These are phyloP conservation scores for Cerioporus squamosus DNA, from an alignment of 1,284 basidiomycete genomes.

Conservation along the genomic window DNA sequence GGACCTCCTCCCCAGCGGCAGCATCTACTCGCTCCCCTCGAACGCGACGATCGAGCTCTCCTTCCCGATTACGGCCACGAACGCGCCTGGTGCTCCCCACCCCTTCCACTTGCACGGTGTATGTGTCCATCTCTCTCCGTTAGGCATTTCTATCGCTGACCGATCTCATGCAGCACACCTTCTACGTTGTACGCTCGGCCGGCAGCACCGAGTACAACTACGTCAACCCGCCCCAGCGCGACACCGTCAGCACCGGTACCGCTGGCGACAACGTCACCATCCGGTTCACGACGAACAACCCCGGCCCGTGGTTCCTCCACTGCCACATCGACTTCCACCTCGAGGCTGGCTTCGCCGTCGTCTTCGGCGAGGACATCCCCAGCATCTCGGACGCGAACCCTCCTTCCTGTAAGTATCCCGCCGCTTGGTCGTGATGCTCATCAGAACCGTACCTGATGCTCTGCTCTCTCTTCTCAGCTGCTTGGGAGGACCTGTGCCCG, in stretches of 20 bases:
- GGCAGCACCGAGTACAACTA: conserved; percentile 34
- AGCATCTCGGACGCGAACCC: conserved; percentile 8
- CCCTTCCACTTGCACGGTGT: conserved; percentile 46
- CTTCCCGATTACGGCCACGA: conserved; percentile 31
- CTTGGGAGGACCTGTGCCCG: conserved; percentile 14
- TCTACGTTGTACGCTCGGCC: conserved; percentile 35
- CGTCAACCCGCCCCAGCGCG: conserved; percentile 36
- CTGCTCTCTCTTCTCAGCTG: not conserved
- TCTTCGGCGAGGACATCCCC: conserved; percentile 27
- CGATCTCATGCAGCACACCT: conserved; percentile 23
- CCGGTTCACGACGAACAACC: conserved; percentile 29
- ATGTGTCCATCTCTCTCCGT: conserved; percentile 4
- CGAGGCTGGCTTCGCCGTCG: conserved; percentile 29
- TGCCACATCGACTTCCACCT: conserved; percentile 32
- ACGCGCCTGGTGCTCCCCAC: conserved; percentile 36
- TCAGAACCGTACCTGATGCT: not conserved
- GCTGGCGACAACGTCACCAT: conserved; percentile 36
- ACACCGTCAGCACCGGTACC: conserved; percentile 35
- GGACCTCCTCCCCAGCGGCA: conserved; percentile 35
- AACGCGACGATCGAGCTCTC: conserved; percentile 40
- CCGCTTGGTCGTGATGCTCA: not conserved
- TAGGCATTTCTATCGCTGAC: not conserved
- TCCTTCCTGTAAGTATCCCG: not conserved
- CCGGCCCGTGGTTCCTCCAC: conserved; percentile 31
- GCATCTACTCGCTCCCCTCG: conserved; percentile 31